These are phyloP conservation scores for Moricandia moricandioides DNA, from an alignment of 345 rosid species.

Conservation along the genomic window DNA sequence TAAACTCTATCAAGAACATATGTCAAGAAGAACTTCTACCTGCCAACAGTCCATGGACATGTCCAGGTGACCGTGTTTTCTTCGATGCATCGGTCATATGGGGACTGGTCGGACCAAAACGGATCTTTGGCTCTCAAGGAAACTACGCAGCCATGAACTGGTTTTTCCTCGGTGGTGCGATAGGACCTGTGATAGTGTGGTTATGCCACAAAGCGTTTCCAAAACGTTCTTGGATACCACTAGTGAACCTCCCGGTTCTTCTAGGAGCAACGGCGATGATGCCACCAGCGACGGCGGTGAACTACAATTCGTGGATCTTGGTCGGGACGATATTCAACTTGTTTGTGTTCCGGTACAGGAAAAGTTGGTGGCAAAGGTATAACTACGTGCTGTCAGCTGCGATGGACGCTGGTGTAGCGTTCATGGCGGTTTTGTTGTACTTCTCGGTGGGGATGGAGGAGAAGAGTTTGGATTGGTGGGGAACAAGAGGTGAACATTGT, in stretches of 20 bases:
- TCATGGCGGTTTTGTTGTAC: constrained; percentile 77
- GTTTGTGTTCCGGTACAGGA: constrained; percentile 63
- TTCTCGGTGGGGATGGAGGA: constrained; percentile 59
- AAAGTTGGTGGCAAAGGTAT: constrained; percentile 68
- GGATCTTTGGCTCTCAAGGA: constrained; percentile 71
- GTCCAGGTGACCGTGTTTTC: constrained; percentile 80
- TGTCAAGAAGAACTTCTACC: constrained; percentile 79
- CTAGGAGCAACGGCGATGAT: constrained; percentile 73
- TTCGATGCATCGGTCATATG: constrained; percentile 89
- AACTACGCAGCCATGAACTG: constrained; percentile 72
- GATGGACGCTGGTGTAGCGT: constrained; percentile 80
- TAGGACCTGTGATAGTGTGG: constrained; percentile 78
- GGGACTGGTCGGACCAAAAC: constrained; percentile 82
- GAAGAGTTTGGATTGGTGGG: constrained; percentile 65
- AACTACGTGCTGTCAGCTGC: constrained; percentile 64
- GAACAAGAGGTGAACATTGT: constrained; percentile 76
- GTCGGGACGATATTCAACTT: constrained; percentile 85
- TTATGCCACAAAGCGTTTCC: constrained; percentile 72
- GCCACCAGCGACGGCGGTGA: constrained; percentile 82
- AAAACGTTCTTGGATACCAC: constrained; percentile 72
- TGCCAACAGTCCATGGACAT: constrained; percentile 75
- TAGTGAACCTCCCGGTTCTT: constrained; percentile 84
- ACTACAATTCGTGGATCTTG: constrained; percentile 70
- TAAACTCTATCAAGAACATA: constrained; percentile 63
- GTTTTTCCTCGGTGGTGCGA: constrained; percentile 79